phyloP scores from a whole-genome alignment of 2,329 filamentous ascomycete species.

The Cytospora leucostoma region DNA sequence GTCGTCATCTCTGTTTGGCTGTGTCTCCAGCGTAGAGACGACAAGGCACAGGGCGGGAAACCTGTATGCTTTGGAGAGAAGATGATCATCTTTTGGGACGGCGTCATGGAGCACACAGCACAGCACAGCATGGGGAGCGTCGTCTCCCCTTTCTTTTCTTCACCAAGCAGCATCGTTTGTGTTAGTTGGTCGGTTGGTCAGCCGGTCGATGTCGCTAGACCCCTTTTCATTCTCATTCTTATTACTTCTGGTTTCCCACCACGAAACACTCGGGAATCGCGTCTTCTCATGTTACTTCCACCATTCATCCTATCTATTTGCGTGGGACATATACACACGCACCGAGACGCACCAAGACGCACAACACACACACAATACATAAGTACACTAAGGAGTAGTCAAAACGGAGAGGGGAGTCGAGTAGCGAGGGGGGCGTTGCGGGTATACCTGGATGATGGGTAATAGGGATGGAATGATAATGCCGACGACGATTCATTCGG shows the following conservation, averaged over 20 bases:
- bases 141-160: neutral
- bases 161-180: neutral
- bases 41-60: neutral
- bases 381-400: neutral
- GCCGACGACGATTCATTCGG: slow-evolving; percentile 2
- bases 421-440: slow-evolving; percentile 1
- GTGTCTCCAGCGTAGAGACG: neutral
- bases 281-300: too few species aligned
- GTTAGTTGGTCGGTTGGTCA: too few species aligned
- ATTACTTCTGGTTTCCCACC: neutral
- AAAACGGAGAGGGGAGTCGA: slow-evolving; percentile 6
- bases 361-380: neutral
- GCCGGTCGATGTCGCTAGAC: neutral
- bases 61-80: neutral
- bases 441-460: neutral
- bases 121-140: slow-evolving; percentile 20
- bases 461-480: neutral
- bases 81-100: slow-evolving; percentile 3
- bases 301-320: neutral
- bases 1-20: neutral
- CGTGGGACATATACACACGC: neutral
- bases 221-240: neutral
- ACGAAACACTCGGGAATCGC: neutral
- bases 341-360: neutral
- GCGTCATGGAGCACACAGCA: slow-evolving; percentile 17